Evolutionary conservation across 306 rosid genomes (phyloP).

Genomic region (Sphenostylis stenocarpa): DNA sequence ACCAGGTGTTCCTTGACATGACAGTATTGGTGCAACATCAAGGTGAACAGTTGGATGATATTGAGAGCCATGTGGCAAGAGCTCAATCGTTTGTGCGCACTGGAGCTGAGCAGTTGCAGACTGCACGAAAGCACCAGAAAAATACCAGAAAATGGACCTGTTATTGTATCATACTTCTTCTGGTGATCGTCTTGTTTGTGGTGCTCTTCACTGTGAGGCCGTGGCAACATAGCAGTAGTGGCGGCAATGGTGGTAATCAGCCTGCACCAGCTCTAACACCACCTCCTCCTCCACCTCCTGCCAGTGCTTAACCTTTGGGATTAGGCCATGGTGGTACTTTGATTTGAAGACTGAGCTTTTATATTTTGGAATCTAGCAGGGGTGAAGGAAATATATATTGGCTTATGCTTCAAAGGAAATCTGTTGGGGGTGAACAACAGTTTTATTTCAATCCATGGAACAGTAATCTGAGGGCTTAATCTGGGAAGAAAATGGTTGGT

Average conservation of each 20-base stretch:
- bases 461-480: not conserved
- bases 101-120: conserved; percentile 59
- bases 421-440: conserved; percentile 21
- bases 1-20: conserved; percentile 98
- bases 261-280: conserved; percentile 34
- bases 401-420: conserved; percentile 4
- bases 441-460: conserved; percentile 21
- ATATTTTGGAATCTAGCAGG: conserved; percentile 15
- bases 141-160: conserved; percentile 90
- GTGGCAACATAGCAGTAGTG: conserved; percentile 29
- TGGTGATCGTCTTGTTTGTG: conserved; percentile 58
- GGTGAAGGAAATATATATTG: conserved; percentile 26
- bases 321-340: conserved; percentile 14
- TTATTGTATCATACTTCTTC: conserved; percentile 52
- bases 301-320: conserved; percentile 21
- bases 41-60: conserved; percentile 89
- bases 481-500: conserved; percentile 17
- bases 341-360: conserved; percentile 7
- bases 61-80: conserved; percentile 77
- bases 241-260: conserved; percentile 31
- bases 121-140: conserved; percentile 74
- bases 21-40: conserved; percentile 88
- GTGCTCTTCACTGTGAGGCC: conserved; percentile 51
- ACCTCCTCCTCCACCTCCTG: conserved; percentile 28
- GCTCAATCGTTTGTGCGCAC: conserved; percentile 72